These are phyloP conservation scores for Alloteropsis angusta DNA, from an alignment of 202 grass and related monocot species.

Conservation along the genomic window DNA sequence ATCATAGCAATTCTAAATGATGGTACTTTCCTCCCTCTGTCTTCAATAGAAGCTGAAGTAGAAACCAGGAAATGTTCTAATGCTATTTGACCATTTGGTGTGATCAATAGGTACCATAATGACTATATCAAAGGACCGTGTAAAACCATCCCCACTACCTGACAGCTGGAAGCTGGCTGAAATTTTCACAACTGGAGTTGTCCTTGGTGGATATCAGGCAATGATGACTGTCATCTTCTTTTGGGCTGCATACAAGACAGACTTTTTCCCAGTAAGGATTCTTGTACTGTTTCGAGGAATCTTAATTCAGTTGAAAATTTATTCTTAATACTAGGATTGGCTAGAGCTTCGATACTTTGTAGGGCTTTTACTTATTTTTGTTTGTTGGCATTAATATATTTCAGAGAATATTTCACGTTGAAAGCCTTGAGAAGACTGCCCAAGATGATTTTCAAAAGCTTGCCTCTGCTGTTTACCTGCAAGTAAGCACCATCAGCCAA, in stretches of 20 bases:
- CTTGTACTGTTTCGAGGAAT: background rate
- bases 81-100: background rate
- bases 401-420: constrained; percentile 52
- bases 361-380: background rate
- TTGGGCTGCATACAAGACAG: constrained; percentile 69
- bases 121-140: constrained; percentile 93
- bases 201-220: constrained; percentile 77
- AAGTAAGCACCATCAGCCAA: constrained; percentile 92
- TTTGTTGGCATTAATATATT: background rate
- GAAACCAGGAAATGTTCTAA: background rate
- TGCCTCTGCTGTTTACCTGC: constrained; percentile 71
- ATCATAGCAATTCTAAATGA: constrained; percentile 81
- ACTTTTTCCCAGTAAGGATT: constrained; percentile 64
- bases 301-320: background rate
- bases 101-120: constrained; percentile 59
- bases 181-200: constrained; percentile 75
- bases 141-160: constrained; percentile 80
- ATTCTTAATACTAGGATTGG: background rate
- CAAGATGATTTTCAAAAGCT: constrained; percentile 62
- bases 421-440: constrained; percentile 62
- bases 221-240: constrained; percentile 93
- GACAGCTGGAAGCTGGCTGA: constrained; percentile 84
- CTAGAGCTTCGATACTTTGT: constrained; percentile 5
- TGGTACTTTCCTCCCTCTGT: constrained; percentile 25
- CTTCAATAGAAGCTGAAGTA: background rate